phyloP scores from a whole-genome alignment of 495 filamentous ascomycete species.

The Aspergillus carlsbadensis region DNA sequence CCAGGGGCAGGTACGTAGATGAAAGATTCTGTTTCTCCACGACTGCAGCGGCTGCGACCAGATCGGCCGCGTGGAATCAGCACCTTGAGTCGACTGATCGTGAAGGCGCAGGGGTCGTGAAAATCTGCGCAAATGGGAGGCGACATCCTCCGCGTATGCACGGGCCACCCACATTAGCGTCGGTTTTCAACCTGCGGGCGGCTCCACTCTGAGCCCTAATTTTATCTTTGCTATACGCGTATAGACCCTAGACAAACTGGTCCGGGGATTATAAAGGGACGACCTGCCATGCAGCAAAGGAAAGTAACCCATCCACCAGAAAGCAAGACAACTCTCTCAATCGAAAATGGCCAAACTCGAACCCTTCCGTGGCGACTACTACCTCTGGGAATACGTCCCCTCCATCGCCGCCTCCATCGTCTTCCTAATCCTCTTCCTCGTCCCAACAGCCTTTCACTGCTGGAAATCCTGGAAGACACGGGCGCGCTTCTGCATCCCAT shows the following conservation, averaged over 20 bases:
- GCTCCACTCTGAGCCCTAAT: neutral
- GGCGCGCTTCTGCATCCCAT: constrained; percentile 10
- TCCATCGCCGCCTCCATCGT: constrained; percentile 45
- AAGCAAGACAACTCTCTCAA: no score
- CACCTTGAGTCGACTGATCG: no score
- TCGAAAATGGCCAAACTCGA: constrained; percentile 16
- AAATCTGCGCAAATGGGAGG: neutral
- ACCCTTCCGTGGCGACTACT: constrained; percentile 10
- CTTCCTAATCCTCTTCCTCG: constrained; percentile 48
- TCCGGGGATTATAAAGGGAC: no score
- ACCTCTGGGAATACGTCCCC: constrained; percentile 32
- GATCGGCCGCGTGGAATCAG: neutral
- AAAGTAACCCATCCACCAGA: no score
- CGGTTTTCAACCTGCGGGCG: neutral
- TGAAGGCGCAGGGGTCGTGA: no score
- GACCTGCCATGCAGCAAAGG: no score
- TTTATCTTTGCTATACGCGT: neutral
- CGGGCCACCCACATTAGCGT: constrained; percentile 4
- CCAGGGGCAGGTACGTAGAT: no score
- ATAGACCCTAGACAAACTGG: neutral
- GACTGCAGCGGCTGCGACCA: neutral
- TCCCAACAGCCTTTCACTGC: constrained; percentile 40
- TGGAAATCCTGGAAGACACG: constrained; percentile 14
- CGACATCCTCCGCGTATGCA: constrained; percentile 10
- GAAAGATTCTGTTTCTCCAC: neutral